Evolutionary conservation across 2,329 filamentous ascomycete species (phyloP).

Genomic region (Fusarium sp.): DNA sequence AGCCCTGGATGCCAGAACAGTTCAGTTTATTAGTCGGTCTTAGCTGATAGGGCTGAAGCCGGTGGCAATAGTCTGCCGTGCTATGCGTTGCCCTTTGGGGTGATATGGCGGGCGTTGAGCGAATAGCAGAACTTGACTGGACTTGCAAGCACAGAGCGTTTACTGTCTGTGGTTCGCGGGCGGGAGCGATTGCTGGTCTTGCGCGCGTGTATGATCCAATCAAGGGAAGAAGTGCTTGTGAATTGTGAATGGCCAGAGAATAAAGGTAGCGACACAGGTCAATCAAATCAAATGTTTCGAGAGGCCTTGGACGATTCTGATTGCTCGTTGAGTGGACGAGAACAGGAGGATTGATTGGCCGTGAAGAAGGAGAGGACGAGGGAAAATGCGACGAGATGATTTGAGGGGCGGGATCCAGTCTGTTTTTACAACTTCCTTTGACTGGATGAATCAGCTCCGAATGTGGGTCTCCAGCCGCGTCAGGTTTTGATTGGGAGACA

Average conservation of each 20-base stretch:
- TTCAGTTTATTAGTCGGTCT: slow-evolving; percentile 8
- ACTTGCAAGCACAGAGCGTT: slow-evolving; percentile 27
- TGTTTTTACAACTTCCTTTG: slow-evolving; percentile 57
- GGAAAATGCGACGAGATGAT: slow-evolving; percentile 62
- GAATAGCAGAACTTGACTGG: slow-evolving; percentile 29
- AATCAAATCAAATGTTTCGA: slow-evolving; percentile 43
- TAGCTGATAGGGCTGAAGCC: slow-evolving; percentile 9
- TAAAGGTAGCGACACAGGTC: slow-evolving; percentile 31
- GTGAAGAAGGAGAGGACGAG: slow-evolving; percentile 58
- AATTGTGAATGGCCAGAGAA: slow-evolving; percentile 49
- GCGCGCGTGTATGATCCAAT: slow-evolving; percentile 42
- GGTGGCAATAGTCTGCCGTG: slow-evolving; percentile 10
- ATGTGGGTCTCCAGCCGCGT: slow-evolving; percentile 50
- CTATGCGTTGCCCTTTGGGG: slow-evolving; percentile 36
- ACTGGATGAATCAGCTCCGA: slow-evolving; percentile 63
- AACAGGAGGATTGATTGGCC: slow-evolving; percentile 60
- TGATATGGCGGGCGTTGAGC: slow-evolving; percentile 30
- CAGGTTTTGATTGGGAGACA: slow-evolving; percentile 49
- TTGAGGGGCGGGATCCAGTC: slow-evolving; percentile 61
- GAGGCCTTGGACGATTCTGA: slow-evolving; percentile 49
- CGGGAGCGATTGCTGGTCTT: slow-evolving; percentile 27
- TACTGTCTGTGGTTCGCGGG: slow-evolving; percentile 13
- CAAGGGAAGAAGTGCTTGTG: slow-evolving; percentile 43
- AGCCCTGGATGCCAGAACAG: slow-evolving; percentile 1
- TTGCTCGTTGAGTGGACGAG: slow-evolving; percentile 54